Evolutionary conservation across 192 early-diverging fungal species (phyloP).

Genomic region (Linnemannia schmuckeri): DNA sequence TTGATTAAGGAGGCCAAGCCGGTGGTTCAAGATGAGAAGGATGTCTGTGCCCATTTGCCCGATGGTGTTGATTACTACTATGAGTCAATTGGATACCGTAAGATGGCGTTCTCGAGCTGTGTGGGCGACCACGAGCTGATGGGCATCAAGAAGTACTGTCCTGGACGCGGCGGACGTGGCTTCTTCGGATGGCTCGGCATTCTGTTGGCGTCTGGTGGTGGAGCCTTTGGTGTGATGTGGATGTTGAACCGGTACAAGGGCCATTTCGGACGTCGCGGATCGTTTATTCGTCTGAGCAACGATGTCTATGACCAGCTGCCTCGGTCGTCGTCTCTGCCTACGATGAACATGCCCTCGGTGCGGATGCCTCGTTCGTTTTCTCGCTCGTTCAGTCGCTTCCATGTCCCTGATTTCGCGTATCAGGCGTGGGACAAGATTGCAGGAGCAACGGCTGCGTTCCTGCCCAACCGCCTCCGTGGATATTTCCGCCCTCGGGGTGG

Average conservation of each 20-base stretch:
- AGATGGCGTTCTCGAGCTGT: conserved; percentile 89
- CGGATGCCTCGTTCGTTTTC: conserved; percentile 33
- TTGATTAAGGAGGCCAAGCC: conserved; percentile 71
- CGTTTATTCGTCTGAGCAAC: conserved; percentile 42
- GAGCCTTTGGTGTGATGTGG: conserved; percentile 27
- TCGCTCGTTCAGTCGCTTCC: conserved; percentile 25
- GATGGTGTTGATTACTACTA: conserved; percentile 72
- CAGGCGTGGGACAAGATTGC: conserved; percentile 45
- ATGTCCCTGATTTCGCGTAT: conserved; percentile 31
- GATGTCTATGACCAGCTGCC: conserved; percentile 52
- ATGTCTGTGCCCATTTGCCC: conserved; percentile 63
- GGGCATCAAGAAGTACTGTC: conserved; percentile 75
- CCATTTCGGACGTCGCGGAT: conserved; percentile 11
- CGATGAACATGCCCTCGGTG: conserved; percentile 44
- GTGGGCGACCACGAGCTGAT: conserved; percentile 72
- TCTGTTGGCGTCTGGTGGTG: conserved; percentile 24
- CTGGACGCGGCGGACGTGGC: conserved; percentile 63
- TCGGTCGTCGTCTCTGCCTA: conserved; percentile 41
- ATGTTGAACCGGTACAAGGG: conserved; percentile 25
- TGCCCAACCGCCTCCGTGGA: conserved; percentile 19
- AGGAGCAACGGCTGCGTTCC: neutral
- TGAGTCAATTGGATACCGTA: conserved; percentile 88
- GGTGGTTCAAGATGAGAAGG: conserved; percentile 53
- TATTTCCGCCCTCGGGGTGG: conserved; percentile 26
- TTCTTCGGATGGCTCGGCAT: conserved; percentile 52